Evolutionary conservation across 192 early-diverging fungal genomes (phyloP), one percentile per base, ranked within the genome.

Genomic region (Chytriomyces hyalinus): DNA sequence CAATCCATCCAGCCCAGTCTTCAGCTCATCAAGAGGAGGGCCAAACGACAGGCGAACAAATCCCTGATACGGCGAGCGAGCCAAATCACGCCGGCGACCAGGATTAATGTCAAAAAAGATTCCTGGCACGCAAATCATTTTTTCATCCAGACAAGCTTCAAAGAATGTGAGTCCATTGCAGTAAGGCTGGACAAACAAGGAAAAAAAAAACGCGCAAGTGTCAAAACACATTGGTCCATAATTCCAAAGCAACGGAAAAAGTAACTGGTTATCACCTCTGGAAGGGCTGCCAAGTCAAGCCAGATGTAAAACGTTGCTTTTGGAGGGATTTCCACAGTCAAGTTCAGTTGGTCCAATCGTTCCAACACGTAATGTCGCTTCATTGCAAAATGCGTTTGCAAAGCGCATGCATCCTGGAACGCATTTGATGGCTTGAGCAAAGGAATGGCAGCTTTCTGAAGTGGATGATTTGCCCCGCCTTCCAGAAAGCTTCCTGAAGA

Each of bases 41-140:
- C 87, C 87, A 59, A 87, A 89, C n/a, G 78, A 80, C 6, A 89
- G 76, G 51, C 87, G 75, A 20, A 89, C 84, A 80, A 87, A 87
- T 48, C 87, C 84, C 70, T 89, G 86, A 63, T 84, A 89, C 7
- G 87, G 86, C 59, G 81, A 83, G 20, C 86, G 77, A 46, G 87
- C 85, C 8, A 89, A 73, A 53, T 89, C 87, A 53, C 87, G 84
- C 28, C 87, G 84, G 26, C 80, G 75, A 51, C 84, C 78, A 57
- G 87, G 87, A 53, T 89, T 89, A 43, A 89, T 81, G 73, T 89
- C 87, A 59, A 89, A 89, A 73, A 89, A 89, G 61, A 89, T 87
- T 24, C 87, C 87, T 13, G 79, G 79, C 69, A 78, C 61, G 13
- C 83, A 80, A 78, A 86, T 86, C 78, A 88, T 85, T 68, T 87